These are phyloP conservation scores for Jacaranda copaia DNA, from an alignment of 257 asterid species.

Conservation along the genomic window DNA sequence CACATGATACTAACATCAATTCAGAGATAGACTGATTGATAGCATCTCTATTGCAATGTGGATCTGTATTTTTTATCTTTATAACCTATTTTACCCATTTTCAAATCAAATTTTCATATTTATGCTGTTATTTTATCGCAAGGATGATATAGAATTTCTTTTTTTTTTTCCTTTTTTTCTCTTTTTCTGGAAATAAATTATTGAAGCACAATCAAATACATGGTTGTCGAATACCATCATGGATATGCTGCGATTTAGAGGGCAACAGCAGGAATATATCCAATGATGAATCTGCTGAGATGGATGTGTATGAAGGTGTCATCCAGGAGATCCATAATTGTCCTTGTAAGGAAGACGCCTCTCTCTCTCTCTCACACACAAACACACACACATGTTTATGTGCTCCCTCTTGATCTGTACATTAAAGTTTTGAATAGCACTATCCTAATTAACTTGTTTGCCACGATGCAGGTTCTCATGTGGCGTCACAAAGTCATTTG, in stretches of 20 bases:
- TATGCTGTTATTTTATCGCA: neutral
- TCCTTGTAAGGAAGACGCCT: slow-evolving; percentile 46
- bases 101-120: neutral
- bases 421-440: neutral
- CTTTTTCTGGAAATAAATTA: neutral
- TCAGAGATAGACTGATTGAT: neutral
- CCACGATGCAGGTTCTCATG: slow-evolving; percentile 59
- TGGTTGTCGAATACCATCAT: slow-evolving; percentile 69
- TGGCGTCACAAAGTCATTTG: slow-evolving; percentile 46
- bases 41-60: neutral
- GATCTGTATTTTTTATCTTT: slow-evolving; percentile 14
- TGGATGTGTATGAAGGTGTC: slow-evolving; percentile 84
- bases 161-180: neutral
- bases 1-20: slow-evolving; percentile 24
- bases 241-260: slow-evolving; percentile 92
- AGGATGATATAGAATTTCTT: slow-evolving; percentile 16
- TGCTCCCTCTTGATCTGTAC: neutral
- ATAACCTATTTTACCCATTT: neutral
- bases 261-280: slow-evolving; percentile 56
- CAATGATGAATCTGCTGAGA: slow-evolving; percentile 82
- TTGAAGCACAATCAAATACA: slow-evolving; percentile 75
- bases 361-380: slow-evolving; percentile 12
- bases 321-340: slow-evolving; percentile 45
- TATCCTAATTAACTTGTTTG: slow-evolving; percentile 23
- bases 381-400: neutral